Evolutionary conservation across 192 early-diverging fungal genomes (phyloP), one percentile per base, ranked within the genome.

Genomic region (Linnemannia zychae): DNA sequence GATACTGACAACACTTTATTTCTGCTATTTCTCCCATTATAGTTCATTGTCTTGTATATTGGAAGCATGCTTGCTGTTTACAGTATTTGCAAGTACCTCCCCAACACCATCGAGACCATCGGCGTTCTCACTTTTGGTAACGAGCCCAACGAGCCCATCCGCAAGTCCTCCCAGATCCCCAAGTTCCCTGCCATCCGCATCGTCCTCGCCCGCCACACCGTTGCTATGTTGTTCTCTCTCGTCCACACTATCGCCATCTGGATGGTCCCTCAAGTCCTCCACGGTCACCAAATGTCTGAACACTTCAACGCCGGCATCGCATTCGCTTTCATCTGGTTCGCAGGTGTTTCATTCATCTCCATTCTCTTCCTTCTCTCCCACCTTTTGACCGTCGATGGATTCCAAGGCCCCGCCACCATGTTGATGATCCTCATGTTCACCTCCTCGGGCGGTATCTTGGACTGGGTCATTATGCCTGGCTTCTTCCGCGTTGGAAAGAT

Each of bases 371-470:
- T 85, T 7, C 60, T 85, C 33, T 71, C 72, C 12, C 77, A 79
- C 20, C 60, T 85, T 5, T 70, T 85, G 74, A 79, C 77, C 20
- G 83, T 79, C 28, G 83, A 85, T 49, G 83, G 83, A 40, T 85
- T 85, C 74, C 83, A 85, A 24, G 52, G 52, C 9, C 83, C 83
- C 9, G 77, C 77, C 6, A 85, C 83, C 4, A 75, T 85, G 73
- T 52, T 85, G 28, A 79, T 85, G 83, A 85, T 85, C 60, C 69
- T 85, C 28, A 85, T 85, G 83, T 76, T 85, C 44, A 85, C 83
- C 5, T 71, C 83, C 36, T 85, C 83, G 16, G 74, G 74, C 15
- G 83, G 83, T 67, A 76, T 85, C 18, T 49, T 85, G 44, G 83
- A 85, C 40, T 79, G 78, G 83, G 49, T 36, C 13, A n/a, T 79